Evolutionary conservation across 2,329 filamentous ascomycete species (phyloP), one percentile per base, ranked within the genome.

Genomic region (Chaetomiaceae sp.): DNA sequence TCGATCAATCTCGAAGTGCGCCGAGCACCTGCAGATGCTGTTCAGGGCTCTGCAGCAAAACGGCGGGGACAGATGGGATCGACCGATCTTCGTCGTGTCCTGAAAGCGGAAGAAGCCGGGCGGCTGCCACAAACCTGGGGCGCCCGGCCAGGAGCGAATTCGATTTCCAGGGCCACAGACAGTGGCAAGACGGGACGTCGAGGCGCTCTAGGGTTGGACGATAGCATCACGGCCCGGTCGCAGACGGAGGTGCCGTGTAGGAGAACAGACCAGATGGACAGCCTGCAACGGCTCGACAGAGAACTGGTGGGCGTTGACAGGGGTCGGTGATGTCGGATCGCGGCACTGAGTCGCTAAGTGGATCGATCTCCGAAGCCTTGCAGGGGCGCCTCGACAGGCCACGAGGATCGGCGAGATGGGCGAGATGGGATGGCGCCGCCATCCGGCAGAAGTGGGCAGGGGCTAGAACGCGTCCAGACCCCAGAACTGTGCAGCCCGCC

Each of bases 261-360:
- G 48, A 53, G 49, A 49, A 31, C 44, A 53, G 54, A 49, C 23
- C 44, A 53, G 54, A 53, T 49, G 33, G 49, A 36, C 54, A 25
- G 45, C 31, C 31, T 37, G 23, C 37, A 34, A 49, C 25, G 22
- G 20, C n/a, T 6, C 19, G 17, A 43, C 34, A 38, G n/a, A 23
- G 23, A 23, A 43, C 5, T n/a, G n/a, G n/a, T n/a, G 6, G 31
- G n/a, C 23, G 17, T 19, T 20, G 38, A 6, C 20, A 34, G 27
- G 33, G 33, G 38, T 48, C 44, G 54, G 45, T 49, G 49, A 49
- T 37, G 54, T 52, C 49, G 54, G 48, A 47, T 51, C 34, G 38
- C 34, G 31, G 27, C n/a, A 42, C 31, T 36, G 9, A 36, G 42
- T 44, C 39, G 22, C 23, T 20, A 36, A 27, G 50, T 46, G 50